Conservation (phyloP, 164 flowering plant species). For the Saururus chinensis region DNA sequence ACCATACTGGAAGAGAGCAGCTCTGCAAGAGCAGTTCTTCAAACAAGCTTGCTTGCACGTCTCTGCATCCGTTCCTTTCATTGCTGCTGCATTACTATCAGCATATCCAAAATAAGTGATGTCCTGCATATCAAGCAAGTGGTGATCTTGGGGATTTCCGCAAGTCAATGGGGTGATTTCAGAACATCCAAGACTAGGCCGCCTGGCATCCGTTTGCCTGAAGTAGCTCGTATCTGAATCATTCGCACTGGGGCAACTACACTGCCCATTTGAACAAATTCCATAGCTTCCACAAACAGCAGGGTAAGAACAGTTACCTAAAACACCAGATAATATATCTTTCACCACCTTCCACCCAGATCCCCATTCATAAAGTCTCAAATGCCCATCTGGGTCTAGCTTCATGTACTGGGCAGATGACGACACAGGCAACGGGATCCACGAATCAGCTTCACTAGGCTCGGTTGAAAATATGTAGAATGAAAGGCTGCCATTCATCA, state of each 20-base stretch:
- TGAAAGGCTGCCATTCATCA: constrained; percentile 12
- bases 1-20: neutral
- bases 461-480: constrained; percentile 8
- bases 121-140: neutral
- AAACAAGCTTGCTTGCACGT: constrained; percentile 3
- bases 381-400: constrained; percentile 25
- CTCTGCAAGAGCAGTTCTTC: constrained; percentile 2
- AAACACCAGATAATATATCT: neutral
- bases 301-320: neutral
- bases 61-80: neutral
- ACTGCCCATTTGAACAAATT: neutral
- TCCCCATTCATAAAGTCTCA: constrained; percentile 17
- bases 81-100: neutral
- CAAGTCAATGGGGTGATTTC: constrained; percentile 6
- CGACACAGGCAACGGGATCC: neutral
- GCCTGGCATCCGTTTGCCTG: constrained; percentile 5
- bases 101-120: neutral
- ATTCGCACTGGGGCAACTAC: neutral
- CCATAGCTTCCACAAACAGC: neutral
- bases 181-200: constrained; percentile 13
- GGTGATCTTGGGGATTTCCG: neutral
- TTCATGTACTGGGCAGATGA: constrained; percentile 15
- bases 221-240: constrained; percentile 6
- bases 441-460: neutral
- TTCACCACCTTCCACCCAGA: constrained; percentile 6